phyloP scores from a whole-genome alignment of 2,329 filamentous ascomycete species.

The Colletotrichum sp. region DNA sequence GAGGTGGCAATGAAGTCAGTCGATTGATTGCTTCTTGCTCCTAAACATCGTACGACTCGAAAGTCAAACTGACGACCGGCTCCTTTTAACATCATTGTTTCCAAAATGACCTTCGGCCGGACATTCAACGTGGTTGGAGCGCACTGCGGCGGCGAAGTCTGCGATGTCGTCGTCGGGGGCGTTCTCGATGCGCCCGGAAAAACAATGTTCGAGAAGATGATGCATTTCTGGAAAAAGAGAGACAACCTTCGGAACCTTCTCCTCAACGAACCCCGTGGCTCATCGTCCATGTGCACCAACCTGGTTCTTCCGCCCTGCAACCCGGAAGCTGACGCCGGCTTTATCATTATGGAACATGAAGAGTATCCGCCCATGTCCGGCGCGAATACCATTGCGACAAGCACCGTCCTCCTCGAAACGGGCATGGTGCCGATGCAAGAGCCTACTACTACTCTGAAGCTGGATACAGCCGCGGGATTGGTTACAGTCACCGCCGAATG shows the following conservation, averaged over 20 bases:
- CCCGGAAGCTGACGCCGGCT: slow-evolving; percentile 46
- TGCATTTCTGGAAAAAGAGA: slow-evolving; percentile 42
- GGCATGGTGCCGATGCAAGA: slow-evolving; percentile 51
- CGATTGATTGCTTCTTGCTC: not conserved
- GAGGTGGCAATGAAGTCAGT: not conserved
- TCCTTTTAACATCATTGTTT: not conserved
- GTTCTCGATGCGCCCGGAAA: slow-evolving; percentile 46
- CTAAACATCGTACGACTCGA: too few species aligned
- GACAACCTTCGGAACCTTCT: slow-evolving; percentile 46
- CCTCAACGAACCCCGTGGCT: slow-evolving; percentile 50
- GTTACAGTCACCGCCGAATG: slow-evolving; percentile 44
- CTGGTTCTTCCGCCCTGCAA: slow-evolving; percentile 47
- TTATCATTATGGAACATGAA: slow-evolving; percentile 52
- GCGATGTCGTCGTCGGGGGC: slow-evolving; percentile 54
- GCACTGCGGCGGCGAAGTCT: slow-evolving; percentile 47
- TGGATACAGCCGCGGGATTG: slow-evolving; percentile 51
- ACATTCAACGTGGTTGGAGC: slow-evolving; percentile 36
- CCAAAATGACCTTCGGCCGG: slow-evolving; percentile 10
- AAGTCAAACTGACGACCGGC: not conserved
- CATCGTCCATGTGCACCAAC: slow-evolving; percentile 43
- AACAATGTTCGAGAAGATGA: slow-evolving; percentile 53
- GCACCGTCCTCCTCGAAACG: slow-evolving; percentile 50
- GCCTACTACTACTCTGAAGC: slow-evolving; percentile 40
- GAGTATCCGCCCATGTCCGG: slow-evolving; percentile 47
- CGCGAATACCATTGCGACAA: slow-evolving; percentile 47